These are phyloP conservation scores for Geotrichum siamense DNA, from an alignment of 1,139 yeast species.

Conservation along the genomic window DNA sequence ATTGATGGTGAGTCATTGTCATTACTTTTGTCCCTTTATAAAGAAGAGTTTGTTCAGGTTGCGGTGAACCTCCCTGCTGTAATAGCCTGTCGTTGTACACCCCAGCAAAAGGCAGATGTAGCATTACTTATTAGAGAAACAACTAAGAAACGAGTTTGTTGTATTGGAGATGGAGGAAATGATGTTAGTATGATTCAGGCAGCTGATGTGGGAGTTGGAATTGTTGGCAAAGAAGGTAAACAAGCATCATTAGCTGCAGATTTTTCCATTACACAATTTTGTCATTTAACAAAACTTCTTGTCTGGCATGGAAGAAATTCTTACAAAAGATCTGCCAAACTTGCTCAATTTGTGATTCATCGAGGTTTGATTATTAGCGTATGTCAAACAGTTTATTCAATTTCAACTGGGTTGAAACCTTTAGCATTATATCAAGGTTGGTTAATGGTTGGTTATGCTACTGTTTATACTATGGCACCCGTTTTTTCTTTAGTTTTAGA, in stretches of 20 bases:
- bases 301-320: constrained; percentile 99
- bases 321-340: constrained; percentile 87
- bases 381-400: constrained; percentile 91
- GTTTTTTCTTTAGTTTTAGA: constrained; percentile 91
- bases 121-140: constrained; percentile 68
- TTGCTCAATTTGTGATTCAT: constrained; percentile 93
- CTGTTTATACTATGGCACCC: constrained; percentile 96
- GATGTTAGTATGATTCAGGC: constrained; percentile 99
- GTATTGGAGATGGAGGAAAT: constrained; percentile 99
- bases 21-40: constrained; percentile 54
- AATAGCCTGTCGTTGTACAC: constrained; percentile 96
- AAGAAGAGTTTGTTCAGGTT: constrained; percentile 65
- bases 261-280: constrained; percentile 87
- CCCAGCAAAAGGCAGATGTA: constrained; percentile 97
- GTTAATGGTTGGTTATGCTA: constrained; percentile 97
- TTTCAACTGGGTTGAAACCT: constrained; percentile 84
- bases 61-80: constrained; percentile 83
- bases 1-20: constrained; percentile 92
- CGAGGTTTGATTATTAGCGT: constrained; percentile 91
- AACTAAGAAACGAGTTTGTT: constrained; percentile 87
- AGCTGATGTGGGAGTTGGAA: constrained; percentile 98
- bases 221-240: constrained; percentile 96
- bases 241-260: constrained; percentile 98
- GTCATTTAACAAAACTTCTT: constrained; percentile 75
- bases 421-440: constrained; percentile 92